Evolutionary conservation across 2,329 filamentous ascomycete genomes (phyloP).

Genomic region (Aspergillus amoenus): DNA sequence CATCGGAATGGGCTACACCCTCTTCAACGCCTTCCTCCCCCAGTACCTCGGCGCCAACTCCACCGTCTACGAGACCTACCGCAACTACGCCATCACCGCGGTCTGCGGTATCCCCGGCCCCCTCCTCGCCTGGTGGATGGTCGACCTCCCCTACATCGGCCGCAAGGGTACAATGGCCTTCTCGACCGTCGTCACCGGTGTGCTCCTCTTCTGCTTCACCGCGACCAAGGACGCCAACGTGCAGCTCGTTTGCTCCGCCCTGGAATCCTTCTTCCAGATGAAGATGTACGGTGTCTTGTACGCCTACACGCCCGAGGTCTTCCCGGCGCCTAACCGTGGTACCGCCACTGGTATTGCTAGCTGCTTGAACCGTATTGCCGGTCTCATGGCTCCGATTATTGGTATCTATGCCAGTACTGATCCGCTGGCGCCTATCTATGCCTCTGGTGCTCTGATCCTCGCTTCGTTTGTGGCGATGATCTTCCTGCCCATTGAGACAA

Average conservation of each 20-base stretch:
- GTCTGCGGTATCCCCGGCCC: constrained; percentile 74
- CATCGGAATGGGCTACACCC: constrained; percentile 82
- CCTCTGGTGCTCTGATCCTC: constrained; percentile 44
- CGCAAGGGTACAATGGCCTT: constrained; percentile 58
- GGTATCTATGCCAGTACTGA: constrained; percentile 41
- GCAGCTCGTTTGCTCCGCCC: constrained; percentile 53
- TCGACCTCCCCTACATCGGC: constrained; percentile 65
- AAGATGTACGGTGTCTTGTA: constrained; percentile 59
- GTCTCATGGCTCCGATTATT: constrained; percentile 46
- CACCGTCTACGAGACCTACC: constrained; percentile 56
- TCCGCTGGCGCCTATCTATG: constrained; percentile 47
- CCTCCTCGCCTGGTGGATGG: constrained; percentile 73
- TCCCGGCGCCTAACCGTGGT: constrained; percentile 55
- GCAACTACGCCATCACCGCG: constrained; percentile 79
- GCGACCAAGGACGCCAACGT: constrained; percentile 48
- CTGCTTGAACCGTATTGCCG: constrained; percentile 46
- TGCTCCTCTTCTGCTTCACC: constrained; percentile 58
- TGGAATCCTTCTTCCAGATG: constrained; percentile 59
- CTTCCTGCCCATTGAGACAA: constrained; percentile 48
- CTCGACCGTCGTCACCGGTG: constrained; percentile 51
- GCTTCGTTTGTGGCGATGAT: constrained; percentile 48
- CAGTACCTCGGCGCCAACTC: constrained; percentile 65
- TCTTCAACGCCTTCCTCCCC: constrained; percentile 89
- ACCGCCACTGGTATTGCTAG: constrained; percentile 53
- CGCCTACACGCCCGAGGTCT: constrained; percentile 60